These are phyloP conservation scores for Cyclotella distinguenda DNA, from an alignment of 108 stramenopile species.

Conservation along the genomic window DNA sequence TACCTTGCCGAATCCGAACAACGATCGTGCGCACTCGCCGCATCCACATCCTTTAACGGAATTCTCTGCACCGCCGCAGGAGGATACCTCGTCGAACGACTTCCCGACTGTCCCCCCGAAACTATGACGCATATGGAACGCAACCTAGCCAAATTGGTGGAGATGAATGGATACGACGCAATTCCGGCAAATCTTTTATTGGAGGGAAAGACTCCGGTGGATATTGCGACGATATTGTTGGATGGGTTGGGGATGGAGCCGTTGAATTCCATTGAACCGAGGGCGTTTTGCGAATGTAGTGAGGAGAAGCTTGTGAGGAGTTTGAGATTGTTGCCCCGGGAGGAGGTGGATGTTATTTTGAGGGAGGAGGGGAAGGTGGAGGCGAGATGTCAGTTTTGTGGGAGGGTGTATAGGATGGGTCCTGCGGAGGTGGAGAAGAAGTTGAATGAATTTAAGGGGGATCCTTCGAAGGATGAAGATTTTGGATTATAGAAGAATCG, in stretches of 20 bases:
- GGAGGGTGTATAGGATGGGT: constrained; percentile 72
- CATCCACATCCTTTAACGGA: constrained; percentile 68
- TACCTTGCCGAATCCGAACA: constrained; percentile 88
- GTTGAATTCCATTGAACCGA: constrained; percentile 61
- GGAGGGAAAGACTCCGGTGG: constrained; percentile 69
- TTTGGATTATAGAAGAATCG: constrained; percentile 8
- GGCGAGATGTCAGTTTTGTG: constrained; percentile 86
- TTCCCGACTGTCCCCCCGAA: constrained; percentile 67
- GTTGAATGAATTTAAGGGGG: constrained; percentile 63
- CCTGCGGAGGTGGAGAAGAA: constrained; percentile 65
- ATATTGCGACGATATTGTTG: constrained; percentile 71
- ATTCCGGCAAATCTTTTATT: constrained; percentile 70
- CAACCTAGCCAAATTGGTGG: constrained; percentile 71
- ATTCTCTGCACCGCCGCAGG: constrained; percentile 85
- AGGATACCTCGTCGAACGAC: constrained; percentile 84
- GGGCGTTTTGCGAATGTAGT: constrained; percentile 63
- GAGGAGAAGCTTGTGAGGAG: constrained; percentile 75
- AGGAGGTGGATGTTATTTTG: constrained; percentile 79
- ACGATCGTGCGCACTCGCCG: constrained; percentile 83
- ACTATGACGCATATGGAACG: constrained; percentile 54
- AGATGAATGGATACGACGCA: constrained; percentile 64
- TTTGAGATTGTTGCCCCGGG: constrained; percentile 68
- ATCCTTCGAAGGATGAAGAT: constrained; percentile 65
- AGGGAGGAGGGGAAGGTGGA: constrained; percentile 72
- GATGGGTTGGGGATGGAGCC: constrained; percentile 81